These are phyloP conservation scores for Cenchrus americanus DNA, from an alignment of 176 grass and related monocot genomes.

Conservation along the genomic window DNA sequence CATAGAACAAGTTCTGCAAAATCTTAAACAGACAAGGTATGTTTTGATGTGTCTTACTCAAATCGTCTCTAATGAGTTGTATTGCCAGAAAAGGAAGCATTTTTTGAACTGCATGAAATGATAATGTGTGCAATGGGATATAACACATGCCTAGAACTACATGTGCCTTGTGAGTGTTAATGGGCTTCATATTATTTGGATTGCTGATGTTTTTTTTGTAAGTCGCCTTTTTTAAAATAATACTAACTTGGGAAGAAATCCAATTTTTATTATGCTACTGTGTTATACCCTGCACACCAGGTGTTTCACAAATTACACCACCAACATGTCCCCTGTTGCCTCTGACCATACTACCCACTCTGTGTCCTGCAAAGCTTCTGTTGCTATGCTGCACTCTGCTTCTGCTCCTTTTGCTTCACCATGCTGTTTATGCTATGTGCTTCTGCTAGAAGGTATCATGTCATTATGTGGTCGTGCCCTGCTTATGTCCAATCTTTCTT, in stretches of 20 bases:
- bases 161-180: constrained; percentile 23
- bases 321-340: neutral
- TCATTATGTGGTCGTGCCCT: constrained; percentile 9
- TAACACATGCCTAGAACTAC: neutral
- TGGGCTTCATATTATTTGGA: neutral
- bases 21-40: constrained; percentile 80
- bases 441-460: neutral
- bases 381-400: neutral
- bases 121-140: constrained; percentile 9
- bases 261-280: neutral
- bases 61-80: constrained; percentile 22
- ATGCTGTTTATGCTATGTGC: constrained; percentile 25
- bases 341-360: constrained; percentile 3
- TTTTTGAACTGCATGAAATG: neutral
- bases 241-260: neutral
- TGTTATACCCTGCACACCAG: constrained; percentile 7
- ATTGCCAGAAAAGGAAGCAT: constrained; percentile 2
- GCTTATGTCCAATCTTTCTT: neutral
- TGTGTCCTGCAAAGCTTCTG: neutral
- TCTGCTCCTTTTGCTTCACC: neutral
- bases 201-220: neutral
- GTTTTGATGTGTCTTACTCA: constrained; percentile 18
- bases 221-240: neutral
- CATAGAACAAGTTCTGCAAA: constrained; percentile 85
- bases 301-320: neutral